A percentile compares a stretch with the other conserved stretches of the same genome.
These are phyloP conservation scores for Gossypium herbaceum DNA, from an alignment of 345 rosid genomes.

Conservation along the genomic window DNA sequence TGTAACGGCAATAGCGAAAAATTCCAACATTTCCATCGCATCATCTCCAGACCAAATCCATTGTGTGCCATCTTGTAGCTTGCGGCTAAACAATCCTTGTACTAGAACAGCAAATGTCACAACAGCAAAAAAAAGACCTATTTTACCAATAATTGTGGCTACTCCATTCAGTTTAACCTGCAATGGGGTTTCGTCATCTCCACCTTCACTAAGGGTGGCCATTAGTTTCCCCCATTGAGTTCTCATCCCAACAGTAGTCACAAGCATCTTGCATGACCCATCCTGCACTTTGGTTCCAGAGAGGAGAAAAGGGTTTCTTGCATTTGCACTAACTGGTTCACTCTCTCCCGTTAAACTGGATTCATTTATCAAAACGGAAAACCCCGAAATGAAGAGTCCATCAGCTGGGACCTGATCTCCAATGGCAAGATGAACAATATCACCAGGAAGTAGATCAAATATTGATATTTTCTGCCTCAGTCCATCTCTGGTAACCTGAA, in stretches of 20 bases:
- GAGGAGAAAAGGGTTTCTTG: conserved; percentile 54
- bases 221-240: conserved; percentile 87
- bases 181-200: conserved; percentile 82
- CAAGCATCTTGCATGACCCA: conserved; percentile 80
- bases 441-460: conserved; percentile 74
- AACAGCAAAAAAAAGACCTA: conserved; percentile 72
- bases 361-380: conserved; percentile 58
- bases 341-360: conserved; percentile 74
- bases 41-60: conserved; percentile 72
- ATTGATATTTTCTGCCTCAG: conserved; percentile 52
- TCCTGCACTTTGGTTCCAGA: conserved; percentile 75
- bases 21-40: conserved; percentile 60
- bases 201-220: conserved; percentile 74
- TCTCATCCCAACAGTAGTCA: conserved; percentile 86
- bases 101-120: conserved; percentile 72
- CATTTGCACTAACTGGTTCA: conserved; percentile 44
- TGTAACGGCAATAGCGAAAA: conserved; percentile 78
- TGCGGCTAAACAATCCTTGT: conserved; percentile 56
- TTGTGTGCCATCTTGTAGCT: conserved; percentile 46
- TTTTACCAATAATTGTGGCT: conserved; percentile 72
- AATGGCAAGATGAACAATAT: conserved; percentile 59
- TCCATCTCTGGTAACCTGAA: conserved; percentile 62
- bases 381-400: conserved; percentile 60
- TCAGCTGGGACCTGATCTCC: conserved; percentile 86
- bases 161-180: conserved; percentile 81